These are phyloP conservation scores for Silene uniflora DNA, from an alignment of 148 eudicot species.

Conservation along the genomic window DNA sequence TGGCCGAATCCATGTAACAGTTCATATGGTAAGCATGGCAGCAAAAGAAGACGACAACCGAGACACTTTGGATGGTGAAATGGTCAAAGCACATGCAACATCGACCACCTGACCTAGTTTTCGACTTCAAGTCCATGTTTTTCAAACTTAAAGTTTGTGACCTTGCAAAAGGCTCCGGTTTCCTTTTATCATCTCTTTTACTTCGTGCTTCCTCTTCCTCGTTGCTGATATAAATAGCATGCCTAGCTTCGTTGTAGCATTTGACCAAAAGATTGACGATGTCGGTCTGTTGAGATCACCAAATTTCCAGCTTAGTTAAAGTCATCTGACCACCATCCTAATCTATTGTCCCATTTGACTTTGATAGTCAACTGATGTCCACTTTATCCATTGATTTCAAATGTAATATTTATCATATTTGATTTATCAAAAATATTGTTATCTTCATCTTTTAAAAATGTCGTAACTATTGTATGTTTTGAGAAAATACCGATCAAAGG, in stretches of 20 bases:
- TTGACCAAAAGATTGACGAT: conserved; percentile 71
- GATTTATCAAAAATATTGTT: not conserved
- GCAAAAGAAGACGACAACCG: conserved; percentile 75
- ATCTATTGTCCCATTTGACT: no score
- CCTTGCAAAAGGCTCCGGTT: conserved; percentile 36
- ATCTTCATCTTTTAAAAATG: no score
- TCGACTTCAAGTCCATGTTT: conserved; percentile 69
- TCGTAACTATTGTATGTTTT: no score
- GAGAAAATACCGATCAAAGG: no score
- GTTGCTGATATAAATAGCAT: conserved; percentile 62
- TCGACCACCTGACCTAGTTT: conserved; percentile 67
- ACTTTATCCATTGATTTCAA: not conserved
- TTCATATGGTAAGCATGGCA: conserved; percentile 84
- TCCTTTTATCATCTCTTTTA: conserved; percentile 54
- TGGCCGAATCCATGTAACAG: conserved; percentile 75
- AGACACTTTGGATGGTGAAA: conserved; percentile 66
- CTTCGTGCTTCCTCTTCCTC: conserved; percentile 69
- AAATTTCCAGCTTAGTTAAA: not conserved
- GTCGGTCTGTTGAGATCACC: conserved; percentile 60
- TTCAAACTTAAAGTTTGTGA: conserved; percentile 42
- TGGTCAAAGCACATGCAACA: conserved; percentile 98
- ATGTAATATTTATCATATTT: not conserved
- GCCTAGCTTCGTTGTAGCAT: conserved; percentile 89
- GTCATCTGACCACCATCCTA: not conserved
- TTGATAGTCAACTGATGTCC: not conserved